Conservation (phyloP, 2,329 filamentous ascomycete species). For the Nothophaeocryptopus gaeumannii region DNA sequence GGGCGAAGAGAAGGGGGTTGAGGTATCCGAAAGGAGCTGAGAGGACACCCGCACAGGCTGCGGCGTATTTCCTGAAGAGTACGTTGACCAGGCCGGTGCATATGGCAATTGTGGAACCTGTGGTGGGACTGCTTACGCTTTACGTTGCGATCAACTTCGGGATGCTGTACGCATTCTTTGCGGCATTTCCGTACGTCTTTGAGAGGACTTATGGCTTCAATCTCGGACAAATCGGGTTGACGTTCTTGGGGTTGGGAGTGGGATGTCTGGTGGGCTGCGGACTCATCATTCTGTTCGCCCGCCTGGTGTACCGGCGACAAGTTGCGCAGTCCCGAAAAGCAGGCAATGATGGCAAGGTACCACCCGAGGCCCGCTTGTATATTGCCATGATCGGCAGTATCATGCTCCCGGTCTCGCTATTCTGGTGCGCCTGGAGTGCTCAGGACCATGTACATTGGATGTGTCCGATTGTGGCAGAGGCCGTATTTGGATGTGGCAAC, state of each 20-base stretch:
- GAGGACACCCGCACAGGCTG: slow-evolving; percentile 3
- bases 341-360: slow-evolving; percentile 9
- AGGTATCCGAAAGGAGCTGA: background rate
- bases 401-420: slow-evolving; percentile 33
- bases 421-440: slow-evolving; percentile 37
- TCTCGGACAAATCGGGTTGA: slow-evolving; percentile 33
- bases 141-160: slow-evolving; percentile 41
- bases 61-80: slow-evolving; percentile 5
- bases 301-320: slow-evolving; percentile 24
- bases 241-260: slow-evolving; percentile 27
- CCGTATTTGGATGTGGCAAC: slow-evolving; percentile 20
- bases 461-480: slow-evolving; percentile 33
- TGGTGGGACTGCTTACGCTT: slow-evolving; percentile 39
- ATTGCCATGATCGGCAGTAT: slow-evolving; percentile 34
- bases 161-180: slow-evolving; percentile 44
- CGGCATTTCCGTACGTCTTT: slow-evolving; percentile 36
- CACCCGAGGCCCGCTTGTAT: slow-evolving; percentile 34
- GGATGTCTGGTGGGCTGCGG: slow-evolving; percentile 16
- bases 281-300: slow-evolving; percentile 23
- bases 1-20: slow-evolving; percentile 21
- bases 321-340: background rate
- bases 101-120: slow-evolving; percentile 42
- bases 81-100: slow-evolving; percentile 29
- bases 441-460: slow-evolving; percentile 39
- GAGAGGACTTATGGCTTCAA: slow-evolving; percentile 27